Conservation (phyloP, 2,329 filamentous ascomycete species). For the Mycosphaerelloides madeirae region DNA sequence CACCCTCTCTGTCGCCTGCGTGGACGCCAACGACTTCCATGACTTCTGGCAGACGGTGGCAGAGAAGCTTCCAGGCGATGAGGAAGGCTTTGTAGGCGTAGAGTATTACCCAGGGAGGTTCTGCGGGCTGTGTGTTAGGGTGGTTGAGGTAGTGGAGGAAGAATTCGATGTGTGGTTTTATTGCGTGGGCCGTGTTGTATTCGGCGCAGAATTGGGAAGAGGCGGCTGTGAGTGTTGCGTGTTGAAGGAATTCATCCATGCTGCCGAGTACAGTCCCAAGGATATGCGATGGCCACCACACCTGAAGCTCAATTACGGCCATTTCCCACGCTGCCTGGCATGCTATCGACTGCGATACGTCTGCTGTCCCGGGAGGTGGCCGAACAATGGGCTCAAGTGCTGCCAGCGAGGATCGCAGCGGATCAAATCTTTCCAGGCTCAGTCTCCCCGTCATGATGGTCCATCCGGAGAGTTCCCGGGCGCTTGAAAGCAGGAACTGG, state of each 20-base stretch:
- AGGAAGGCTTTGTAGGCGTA: constrained; percentile 4
- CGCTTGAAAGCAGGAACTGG: constrained; percentile 3
- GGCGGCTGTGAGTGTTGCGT: background rate
- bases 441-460: constrained; percentile 3
- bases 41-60: background rate
- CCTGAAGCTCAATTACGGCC: constrained; percentile 3
- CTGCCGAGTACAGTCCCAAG: constrained; percentile 1
- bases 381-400: constrained; percentile 1
- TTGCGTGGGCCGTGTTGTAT: background rate
- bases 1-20: background rate
- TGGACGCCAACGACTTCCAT: background rate
- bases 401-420: background rate
- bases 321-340: constrained; percentile 2
- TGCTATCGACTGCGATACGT: background rate
- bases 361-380: too few relatives aligned
- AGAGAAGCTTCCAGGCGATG: constrained; percentile 3
- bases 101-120: constrained; percentile 1
- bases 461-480: constrained; percentile 3
- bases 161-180: constrained; percentile 2
- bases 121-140: background rate
- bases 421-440: constrained; percentile 2
- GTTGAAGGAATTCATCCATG: constrained; percentile 1
- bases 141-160: constrained; percentile 1
- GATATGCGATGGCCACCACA: constrained; percentile 2
- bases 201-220: constrained; percentile 1